A percentile compares a stretch with the other conserved stretches of the same genome.
Conservation (phyloP, 2,329 filamentous ascomycete species). For the Fusarium caatingaense region DNA sequence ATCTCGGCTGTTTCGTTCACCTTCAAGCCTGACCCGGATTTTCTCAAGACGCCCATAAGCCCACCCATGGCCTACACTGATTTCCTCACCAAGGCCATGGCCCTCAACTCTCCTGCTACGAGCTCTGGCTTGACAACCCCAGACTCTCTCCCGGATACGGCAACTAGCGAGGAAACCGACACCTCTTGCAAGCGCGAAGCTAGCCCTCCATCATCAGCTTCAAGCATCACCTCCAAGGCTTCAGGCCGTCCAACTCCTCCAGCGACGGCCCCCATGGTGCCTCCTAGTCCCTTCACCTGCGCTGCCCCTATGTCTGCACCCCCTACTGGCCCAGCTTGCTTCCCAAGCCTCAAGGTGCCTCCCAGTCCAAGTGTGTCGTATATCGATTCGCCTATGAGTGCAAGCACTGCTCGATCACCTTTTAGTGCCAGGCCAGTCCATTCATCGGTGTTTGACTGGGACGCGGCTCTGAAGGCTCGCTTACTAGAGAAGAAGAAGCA, state of each 20-base stretch:
- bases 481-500: slow-evolving; percentile 70
- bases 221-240: slow-evolving; percentile 48
- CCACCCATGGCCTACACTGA: slow-evolving; percentile 91
- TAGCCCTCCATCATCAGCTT: slow-evolving; percentile 60
- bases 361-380: slow-evolving; percentile 77
- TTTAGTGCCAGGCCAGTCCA: slow-evolving; percentile 74
- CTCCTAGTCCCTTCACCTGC: slow-evolving; percentile 64
- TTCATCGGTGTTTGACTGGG: slow-evolving; percentile 86
- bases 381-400: slow-evolving; percentile 76
- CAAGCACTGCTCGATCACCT: slow-evolving; percentile 71
- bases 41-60: slow-evolving; percentile 90
- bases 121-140: slow-evolving; percentile 63
- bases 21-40: slow-evolving; percentile 58
- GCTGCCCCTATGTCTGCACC: slow-evolving; percentile 68
- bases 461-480: slow-evolving; percentile 74
- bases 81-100: slow-evolving; percentile 84
- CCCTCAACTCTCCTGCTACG: slow-evolving; percentile 75
- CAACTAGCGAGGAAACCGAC: slow-evolving; percentile 66
- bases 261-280: slow-evolving; percentile 54
- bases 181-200: slow-evolving; percentile 68
- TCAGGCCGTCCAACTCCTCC: slow-evolving; percentile 45
- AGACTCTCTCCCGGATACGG: slow-evolving; percentile 65
- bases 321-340: slow-evolving; percentile 68
- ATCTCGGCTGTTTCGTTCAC: slow-evolving; percentile 61
- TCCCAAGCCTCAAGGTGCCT: slow-evolving; percentile 79